Percentiles rank a stretch among this genome's conserved stretches.
Evolutionary conservation across 306 rosid species (phyloP).

Genomic region (Quercus rubra): DNA sequence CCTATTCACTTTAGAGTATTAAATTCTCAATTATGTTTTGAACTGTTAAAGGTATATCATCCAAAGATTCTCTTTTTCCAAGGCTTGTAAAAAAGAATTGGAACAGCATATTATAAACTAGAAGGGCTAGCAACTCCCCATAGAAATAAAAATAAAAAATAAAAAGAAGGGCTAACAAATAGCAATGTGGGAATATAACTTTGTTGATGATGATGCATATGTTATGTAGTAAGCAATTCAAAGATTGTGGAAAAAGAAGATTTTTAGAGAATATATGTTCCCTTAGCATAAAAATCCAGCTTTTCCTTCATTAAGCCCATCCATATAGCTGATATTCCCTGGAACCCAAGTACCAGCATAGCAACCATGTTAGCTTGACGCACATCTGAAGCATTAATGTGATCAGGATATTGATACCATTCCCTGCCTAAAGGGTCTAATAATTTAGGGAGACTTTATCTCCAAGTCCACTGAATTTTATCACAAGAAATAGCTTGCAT

Average conservation of each 20-base stretch:
- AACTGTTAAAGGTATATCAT: not conserved
- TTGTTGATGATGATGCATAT: constrained; percentile 33
- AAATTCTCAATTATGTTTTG: not conserved
- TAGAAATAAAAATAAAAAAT: no score
- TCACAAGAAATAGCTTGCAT: constrained; percentile 16
- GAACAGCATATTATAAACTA: not conserved
- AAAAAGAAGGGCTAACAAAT: not conserved
- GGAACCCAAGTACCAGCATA: not conserved
- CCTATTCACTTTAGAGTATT: not conserved
- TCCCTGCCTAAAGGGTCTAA: constrained; percentile 47
- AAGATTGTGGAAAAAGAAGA: constrained; percentile 34
- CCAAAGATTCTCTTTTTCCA: constrained; percentile 5
- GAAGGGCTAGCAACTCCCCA: not conserved
- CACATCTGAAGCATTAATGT: constrained; percentile 29
- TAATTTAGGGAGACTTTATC: constrained; percentile 11
- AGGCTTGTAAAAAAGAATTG: not conserved
- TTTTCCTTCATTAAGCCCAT: constrained; percentile 36
- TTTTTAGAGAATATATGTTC: constrained; percentile 55
- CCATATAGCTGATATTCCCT: constrained; percentile 57
- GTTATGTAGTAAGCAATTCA: constrained; percentile 33
- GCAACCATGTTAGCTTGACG: constrained; percentile 25
- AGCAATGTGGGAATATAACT: constrained; percentile 40
- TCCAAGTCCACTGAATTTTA: constrained; percentile 30
- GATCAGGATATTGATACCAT: constrained; percentile 51
- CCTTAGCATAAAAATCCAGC: constrained; percentile 52